Percentiles rank a stretch among this genome's conserved stretches.
These are phyloP conservation scores for Yamadazyma philogaea DNA, from an alignment of 805 yeast species.

Conservation along the genomic window DNA sequence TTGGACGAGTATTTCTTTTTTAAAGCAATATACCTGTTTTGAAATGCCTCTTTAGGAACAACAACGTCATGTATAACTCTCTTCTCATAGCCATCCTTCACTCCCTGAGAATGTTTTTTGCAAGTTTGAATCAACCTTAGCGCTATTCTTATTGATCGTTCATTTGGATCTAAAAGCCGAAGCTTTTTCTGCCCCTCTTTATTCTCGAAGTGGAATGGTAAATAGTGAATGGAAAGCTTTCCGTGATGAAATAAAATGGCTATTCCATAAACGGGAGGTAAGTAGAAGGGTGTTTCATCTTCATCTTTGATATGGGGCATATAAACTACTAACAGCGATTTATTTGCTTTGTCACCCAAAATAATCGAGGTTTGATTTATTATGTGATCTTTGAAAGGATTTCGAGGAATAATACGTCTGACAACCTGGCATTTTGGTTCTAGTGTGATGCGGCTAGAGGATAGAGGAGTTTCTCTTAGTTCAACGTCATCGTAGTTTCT, in stretches of 20 bases:
- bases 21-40: conserved; percentile 72
- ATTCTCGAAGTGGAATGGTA: conserved; percentile 48
- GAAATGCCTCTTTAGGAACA: conserved; percentile 78
- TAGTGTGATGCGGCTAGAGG: conserved; percentile 19
- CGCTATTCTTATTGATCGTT: conserved; percentile 79
- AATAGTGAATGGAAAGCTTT: conserved; percentile 67
- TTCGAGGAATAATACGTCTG: conserved; percentile 88
- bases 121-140: conserved; percentile 76
- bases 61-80: conserved; percentile 86
- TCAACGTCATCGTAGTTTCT: conserved; percentile 33
- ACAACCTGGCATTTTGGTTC: conserved; percentile 52
- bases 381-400: conserved; percentile 78
- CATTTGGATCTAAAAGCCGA: conserved; percentile 38
- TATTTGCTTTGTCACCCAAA: conserved; percentile 24
- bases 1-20: conserved; percentile 78
- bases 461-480: conserved; percentile 29
- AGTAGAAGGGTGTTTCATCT: conserved; percentile 76
- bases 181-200: conserved; percentile 18
- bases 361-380: conserved; percentile 80
- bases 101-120: conserved; percentile 78
- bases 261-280: conserved; percentile 81
- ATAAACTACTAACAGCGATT: conserved; percentile 61
- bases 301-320: conserved; percentile 64
- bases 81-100: conserved; percentile 78
- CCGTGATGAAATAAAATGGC: conserved; percentile 56